Evolutionary conservation across 345 rosid species (phyloP), one percentile per base, ranked within the genome.

Genomic region (Dovyalis caffra): DNA sequence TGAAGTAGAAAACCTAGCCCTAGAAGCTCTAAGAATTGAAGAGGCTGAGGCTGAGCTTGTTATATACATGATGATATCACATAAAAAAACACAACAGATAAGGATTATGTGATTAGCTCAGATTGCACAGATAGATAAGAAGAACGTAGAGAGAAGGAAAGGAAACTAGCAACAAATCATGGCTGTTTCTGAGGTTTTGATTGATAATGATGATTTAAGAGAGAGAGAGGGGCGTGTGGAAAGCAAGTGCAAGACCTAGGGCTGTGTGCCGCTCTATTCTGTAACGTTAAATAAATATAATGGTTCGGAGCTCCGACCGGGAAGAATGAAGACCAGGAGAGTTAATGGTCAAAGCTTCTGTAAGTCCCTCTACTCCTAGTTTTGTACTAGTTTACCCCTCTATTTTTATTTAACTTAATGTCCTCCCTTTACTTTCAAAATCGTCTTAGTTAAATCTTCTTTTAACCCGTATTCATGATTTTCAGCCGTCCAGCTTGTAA

Each of bases 11-110:
- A 86, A 63, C 8, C 91, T 75, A 2, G 88, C 73, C 72, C 92
- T 86, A 32, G 88, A 88, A 47, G 93, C 91, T 74, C 97, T 85
- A 66, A 90, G 79, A 81, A 95, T 74, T 3, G 96, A 83, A 58
- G 86, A 84, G 53, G 92, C 86, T 38, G 88, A 65, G 53, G 89
- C 72, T 15, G 91, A 84, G 37, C 83, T 73, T 31, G 90, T 74
- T 89, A 69, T 68, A 88, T 89, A 85, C 99, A 95, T 93, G 93
- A 83, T 82, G 88, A 26, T 6, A 10, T 65, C 66, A 77, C 76
- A 65, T 71, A 65, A 64, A 77, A 49, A 63, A 8, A 5, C 61
- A 34, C 35, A 37, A 28, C 20, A 15, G 31, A 26, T 2, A 31
- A 2, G 21, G 38, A 23, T 5, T 2, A 62, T 28, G 6, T 29